Conservation (phyloP, 345 rosid species). For the Salix viminalis region DNA sequence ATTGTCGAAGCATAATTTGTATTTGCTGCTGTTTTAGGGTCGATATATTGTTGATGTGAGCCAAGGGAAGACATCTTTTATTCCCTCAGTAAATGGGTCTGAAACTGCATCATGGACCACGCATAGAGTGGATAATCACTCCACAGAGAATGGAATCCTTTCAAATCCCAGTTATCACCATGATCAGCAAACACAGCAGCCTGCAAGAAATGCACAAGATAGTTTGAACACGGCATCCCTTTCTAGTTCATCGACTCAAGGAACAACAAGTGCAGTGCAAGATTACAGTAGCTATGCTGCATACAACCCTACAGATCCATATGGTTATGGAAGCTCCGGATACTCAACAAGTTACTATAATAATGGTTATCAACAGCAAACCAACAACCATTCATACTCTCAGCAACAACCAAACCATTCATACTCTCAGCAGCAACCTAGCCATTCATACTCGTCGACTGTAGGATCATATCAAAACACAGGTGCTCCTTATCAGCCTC, state of each 20-base stretch:
- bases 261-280: slow-evolving; percentile 47
- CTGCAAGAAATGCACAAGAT: slow-evolving; percentile 42
- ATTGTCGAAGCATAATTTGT: not conserved
- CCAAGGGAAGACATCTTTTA: slow-evolving; percentile 47
- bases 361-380: slow-evolving; percentile 70
- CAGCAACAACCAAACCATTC: slow-evolving; percentile 49
- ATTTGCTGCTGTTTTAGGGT: slow-evolving; percentile 30
- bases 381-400: slow-evolving; percentile 14
- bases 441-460: slow-evolving; percentile 50
- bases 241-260: slow-evolving; percentile 57
- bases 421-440: slow-evolving; percentile 63
- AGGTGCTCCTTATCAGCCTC: slow-evolving; percentile 99
- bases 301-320: slow-evolving; percentile 61
- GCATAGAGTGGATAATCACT: slow-evolving; percentile 47
- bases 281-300: slow-evolving; percentile 61
- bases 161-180: slow-evolving; percentile 44
- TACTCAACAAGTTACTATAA: slow-evolving; percentile 74
- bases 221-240: slow-evolving; percentile 43
- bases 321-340: slow-evolving; percentile 64
- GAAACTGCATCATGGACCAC: slow-evolving; percentile 48
- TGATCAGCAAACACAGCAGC: slow-evolving; percentile 50
- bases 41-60: slow-evolving; percentile 57
- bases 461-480: slow-evolving; percentile 93
- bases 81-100: slow-evolving; percentile 16
- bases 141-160: slow-evolving; percentile 53